Conservation (phyloP, 2,329 filamentous ascomycete species). For the Aotearoamyces nothofagi region DNA sequence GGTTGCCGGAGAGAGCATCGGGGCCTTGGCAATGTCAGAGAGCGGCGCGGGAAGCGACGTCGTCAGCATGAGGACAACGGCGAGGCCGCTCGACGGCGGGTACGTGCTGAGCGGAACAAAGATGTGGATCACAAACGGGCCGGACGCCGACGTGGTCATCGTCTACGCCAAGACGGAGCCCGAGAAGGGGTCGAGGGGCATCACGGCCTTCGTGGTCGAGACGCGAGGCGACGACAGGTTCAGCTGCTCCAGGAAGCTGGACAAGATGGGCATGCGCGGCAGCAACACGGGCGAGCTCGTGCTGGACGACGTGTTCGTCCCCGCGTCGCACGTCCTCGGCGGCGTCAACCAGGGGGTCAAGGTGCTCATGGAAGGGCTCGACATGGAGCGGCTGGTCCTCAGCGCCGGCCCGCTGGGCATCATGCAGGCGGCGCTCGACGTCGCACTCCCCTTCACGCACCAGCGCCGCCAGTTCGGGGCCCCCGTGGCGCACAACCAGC, state of each 20-base stretch:
- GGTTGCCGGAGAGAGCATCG: constrained; percentile 66
- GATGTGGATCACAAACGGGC: constrained; percentile 99
- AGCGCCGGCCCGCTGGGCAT: constrained; percentile 82
- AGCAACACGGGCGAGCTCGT: constrained; percentile 91
- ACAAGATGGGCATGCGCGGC: constrained; percentile 97
- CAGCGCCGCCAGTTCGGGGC: constrained; percentile 74
- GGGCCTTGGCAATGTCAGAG: constrained; percentile 90
- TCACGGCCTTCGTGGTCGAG: constrained; percentile 88
- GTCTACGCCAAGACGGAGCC: constrained; percentile 96
- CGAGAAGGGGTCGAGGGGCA: constrained; percentile 68
- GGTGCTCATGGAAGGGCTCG: constrained; percentile 91
- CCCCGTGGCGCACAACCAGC: constrained; percentile 83
- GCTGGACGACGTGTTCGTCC: constrained; percentile 84
- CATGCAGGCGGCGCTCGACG: constrained; percentile 84
- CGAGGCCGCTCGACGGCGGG: constrained; percentile 67
- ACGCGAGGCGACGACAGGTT: constrained; percentile 56
- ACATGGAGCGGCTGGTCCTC: constrained; percentile 84
- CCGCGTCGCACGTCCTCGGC: constrained; percentile 67
- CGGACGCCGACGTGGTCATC: constrained; percentile 81
- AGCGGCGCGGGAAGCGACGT: constrained; percentile 85
- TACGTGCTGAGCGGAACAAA: constrained; percentile 80
- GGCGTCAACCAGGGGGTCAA: constrained; percentile 66
- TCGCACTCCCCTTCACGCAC: constrained; percentile 79
- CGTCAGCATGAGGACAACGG: constrained; percentile 84
- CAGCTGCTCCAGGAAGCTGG: constrained; percentile 75